A percentile compares a stretch with the other conserved stretches of the same genome.
phyloP scores from a whole-genome alignment of 1,139 yeast species.

The Zhuliangozyma parablackwelliae region DNA sequence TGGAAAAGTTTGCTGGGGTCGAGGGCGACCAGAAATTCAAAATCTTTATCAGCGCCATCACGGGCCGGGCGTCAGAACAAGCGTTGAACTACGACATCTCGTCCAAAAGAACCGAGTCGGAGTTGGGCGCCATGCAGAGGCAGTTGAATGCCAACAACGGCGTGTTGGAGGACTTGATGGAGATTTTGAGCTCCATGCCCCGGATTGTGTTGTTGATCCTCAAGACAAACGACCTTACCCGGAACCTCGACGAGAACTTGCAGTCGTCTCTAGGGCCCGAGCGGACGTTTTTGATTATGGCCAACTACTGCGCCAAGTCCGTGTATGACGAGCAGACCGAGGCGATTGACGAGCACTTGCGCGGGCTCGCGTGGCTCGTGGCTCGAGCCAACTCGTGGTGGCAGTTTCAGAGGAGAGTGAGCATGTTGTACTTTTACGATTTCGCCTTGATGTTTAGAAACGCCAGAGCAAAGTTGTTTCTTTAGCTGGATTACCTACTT shows the following conservation, averaged over 20 bases:
- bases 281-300: conserved; percentile 83
- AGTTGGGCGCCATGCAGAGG: conserved; percentile 57
- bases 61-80: conserved; percentile 63
- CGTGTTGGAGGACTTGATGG: conserved; percentile 73
- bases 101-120: conserved; percentile 54
- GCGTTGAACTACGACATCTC: conserved; percentile 48
- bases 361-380: conserved; percentile 36
- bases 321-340: conserved; percentile 66
- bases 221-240: conserved; percentile 89
- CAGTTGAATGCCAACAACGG: conserved; percentile 56
- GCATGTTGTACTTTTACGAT: conserved; percentile 58
- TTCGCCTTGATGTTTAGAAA: conserved; percentile 27
- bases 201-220: conserved; percentile 77
- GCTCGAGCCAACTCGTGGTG: conserved; percentile 43
- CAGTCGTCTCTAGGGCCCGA: conserved; percentile 84
- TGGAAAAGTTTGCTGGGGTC: conserved; percentile 78
- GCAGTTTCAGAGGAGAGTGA: conserved; percentile 46
- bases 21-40: conserved; percentile 72
- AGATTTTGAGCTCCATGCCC: conserved; percentile 75
- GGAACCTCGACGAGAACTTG: conserved; percentile 80
- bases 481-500: conserved; percentile 3
- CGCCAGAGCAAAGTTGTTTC: background rate
- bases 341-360: conserved; percentile 23
- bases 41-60: conserved; percentile 86
- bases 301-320: conserved; percentile 79